Percentiles rank a stretch among this genome's conserved stretches.
phyloP scores from a whole-genome alignment of 225 moss, liverwort and hornwort species.

The Takakia lepidozioides region DNA sequence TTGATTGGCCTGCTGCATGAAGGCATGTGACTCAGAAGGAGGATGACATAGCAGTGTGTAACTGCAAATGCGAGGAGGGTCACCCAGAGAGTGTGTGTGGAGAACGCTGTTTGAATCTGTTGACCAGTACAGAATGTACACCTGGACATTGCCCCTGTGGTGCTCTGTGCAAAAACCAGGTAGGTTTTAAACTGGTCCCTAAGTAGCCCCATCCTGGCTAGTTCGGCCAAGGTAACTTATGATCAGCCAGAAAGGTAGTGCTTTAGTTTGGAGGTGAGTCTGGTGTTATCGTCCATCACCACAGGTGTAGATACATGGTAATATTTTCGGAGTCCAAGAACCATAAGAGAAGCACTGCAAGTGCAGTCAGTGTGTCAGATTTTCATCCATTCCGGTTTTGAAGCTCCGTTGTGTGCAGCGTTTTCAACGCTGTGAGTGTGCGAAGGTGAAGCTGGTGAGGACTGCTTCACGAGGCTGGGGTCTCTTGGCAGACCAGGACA shows the following conservation, averaged over 20 bases:
- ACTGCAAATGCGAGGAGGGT: constrained; percentile 18
- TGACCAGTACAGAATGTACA: constrained; percentile 40
- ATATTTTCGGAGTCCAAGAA: background rate
- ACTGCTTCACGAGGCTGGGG: constrained; percentile 46
- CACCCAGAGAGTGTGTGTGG: constrained; percentile 27
- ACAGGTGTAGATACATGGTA: background rate
- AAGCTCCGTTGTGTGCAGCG: constrained; percentile 17
- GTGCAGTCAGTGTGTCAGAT: no score
- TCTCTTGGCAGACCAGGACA: constrained; percentile 40
- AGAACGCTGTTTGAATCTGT: constrained; percentile 29
- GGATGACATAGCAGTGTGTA: constrained; percentile 36
- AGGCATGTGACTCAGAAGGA: constrained; percentile 40
- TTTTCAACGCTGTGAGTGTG: constrained; percentile 42
- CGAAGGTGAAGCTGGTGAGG: constrained; percentile 31
- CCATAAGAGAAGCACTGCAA: background rate
- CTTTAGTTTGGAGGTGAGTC: background rate
- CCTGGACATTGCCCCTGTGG: constrained; percentile 35
- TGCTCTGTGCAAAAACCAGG: constrained; percentile 46
- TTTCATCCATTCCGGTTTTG: background rate
- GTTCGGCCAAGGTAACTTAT: background rate
- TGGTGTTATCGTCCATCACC: background rate
- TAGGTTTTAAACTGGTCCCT: background rate
- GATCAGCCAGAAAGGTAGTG: background rate
- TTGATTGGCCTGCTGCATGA: no score
- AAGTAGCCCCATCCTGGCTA: background rate